phyloP scores from a whole-genome alignment of 2,329 filamentous ascomycete genomes.

The Nemania sp. region DNA sequence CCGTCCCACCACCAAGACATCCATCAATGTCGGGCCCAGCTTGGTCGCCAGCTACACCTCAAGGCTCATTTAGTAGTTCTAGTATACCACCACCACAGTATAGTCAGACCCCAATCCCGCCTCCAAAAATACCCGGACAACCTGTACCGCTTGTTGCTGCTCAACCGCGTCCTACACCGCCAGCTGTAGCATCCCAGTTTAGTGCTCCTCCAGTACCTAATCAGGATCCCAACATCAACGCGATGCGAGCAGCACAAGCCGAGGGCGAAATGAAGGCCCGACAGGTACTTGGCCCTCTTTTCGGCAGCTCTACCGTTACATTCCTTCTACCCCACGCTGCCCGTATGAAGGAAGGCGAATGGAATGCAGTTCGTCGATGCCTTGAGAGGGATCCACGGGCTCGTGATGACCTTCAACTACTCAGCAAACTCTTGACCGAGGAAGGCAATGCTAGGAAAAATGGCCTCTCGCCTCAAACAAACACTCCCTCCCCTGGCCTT shows the following conservation, averaged over 20 bases:
- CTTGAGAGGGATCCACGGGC: conserved; percentile 74
- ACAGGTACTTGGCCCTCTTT: conserved; percentile 73
- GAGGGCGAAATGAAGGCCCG: conserved; percentile 69
- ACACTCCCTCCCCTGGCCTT: conserved; percentile 46
- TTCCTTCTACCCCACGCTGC: conserved; percentile 77
- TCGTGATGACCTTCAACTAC: conserved; percentile 69
- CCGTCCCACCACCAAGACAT: conserved; percentile 56
- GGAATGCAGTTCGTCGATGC: conserved; percentile 78
- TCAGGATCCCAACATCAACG: conserved; percentile 54
- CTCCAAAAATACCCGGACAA: conserved; percentile 51
- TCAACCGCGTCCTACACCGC: conserved; percentile 33
- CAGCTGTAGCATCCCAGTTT: conserved; percentile 31
- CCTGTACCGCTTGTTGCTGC: conserved; percentile 39
- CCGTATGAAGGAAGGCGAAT: conserved; percentile 76
- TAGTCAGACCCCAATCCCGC: conserved; percentile 51
- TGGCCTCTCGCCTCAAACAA: conserved; percentile 41
- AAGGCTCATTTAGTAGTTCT: conserved; percentile 50
- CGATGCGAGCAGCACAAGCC: conserved; percentile 58
- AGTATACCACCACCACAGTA: conserved; percentile 46
- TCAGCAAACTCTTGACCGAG: conserved; percentile 67
- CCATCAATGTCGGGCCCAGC: conserved; percentile 63
- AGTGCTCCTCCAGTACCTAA: conserved; percentile 39
- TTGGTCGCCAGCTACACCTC: conserved; percentile 66
- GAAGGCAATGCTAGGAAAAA: conserved; percentile 54
- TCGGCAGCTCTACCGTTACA: conserved; percentile 72